These are phyloP conservation scores for Datisca glomerata DNA, from an alignment of 306 rosid species.

Conservation along the genomic window DNA sequence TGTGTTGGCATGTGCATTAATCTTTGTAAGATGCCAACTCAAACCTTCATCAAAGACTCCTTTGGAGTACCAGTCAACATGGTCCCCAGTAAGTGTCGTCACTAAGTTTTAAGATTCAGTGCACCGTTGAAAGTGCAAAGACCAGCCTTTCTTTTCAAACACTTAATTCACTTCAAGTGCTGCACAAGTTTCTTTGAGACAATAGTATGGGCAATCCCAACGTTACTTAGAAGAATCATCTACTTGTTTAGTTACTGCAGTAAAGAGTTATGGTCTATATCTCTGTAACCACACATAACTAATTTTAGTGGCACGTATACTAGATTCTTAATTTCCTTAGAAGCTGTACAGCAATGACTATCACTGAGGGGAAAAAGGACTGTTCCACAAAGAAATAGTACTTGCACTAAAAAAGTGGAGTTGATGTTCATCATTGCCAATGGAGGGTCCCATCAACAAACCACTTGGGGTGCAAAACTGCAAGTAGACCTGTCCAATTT, in stretches of 20 bases:
- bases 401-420: slow-evolving; percentile 48
- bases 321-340: too few species aligned
- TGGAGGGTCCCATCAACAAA: slow-evolving; percentile 53
- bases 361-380: slow-evolving; percentile 4
- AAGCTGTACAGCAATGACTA: slow-evolving; percentile 1
- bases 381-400: slow-evolving; percentile 21
- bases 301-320: too few species aligned
- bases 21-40: slow-evolving; percentile 84
- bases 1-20: slow-evolving; percentile 86
- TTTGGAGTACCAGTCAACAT: slow-evolving; percentile 70
- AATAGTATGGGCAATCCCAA: background rate
- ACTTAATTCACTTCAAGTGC: background rate
- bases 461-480: slow-evolving; percentile 60
- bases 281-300: too few species aligned
- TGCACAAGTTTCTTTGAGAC: slow-evolving; percentile 5
- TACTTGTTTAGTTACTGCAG: too few species aligned
- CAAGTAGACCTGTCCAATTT: slow-evolving; percentile 36
- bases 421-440: slow-evolving; percentile 26
- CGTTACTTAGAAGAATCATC: too few species aligned
- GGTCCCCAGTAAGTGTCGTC: slow-evolving; percentile 72
- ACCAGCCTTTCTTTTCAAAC: too few species aligned
- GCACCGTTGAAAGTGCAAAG: too few species aligned
- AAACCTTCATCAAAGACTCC: slow-evolving; percentile 59
- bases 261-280: too few species aligned
- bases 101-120: slow-evolving; percentile 7